phyloP scores from a whole-genome alignment of 257 asterid genomes.

The Nicotiana tomentosiformis region DNA sequence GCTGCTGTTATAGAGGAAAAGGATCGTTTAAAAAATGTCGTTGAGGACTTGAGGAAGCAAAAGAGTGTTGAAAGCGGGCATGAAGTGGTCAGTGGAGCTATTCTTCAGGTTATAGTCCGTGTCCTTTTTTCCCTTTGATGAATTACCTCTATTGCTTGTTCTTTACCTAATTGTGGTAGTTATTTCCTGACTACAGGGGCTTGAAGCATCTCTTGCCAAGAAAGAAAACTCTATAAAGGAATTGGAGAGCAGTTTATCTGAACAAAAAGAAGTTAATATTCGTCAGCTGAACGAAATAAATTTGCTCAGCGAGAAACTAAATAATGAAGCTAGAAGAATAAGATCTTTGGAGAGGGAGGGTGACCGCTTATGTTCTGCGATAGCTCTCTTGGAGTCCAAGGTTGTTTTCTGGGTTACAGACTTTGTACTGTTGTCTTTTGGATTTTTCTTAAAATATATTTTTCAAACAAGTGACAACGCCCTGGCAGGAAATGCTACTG shows the following conservation, averaged over 20 bases:
- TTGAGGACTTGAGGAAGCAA: conserved; percentile 47
- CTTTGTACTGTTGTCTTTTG: background rate
- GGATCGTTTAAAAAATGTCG: conserved; percentile 43
- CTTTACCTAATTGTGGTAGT: conserved; percentile 4
- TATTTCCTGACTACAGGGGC: conserved; percentile 51
- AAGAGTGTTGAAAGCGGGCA: conserved; percentile 46
- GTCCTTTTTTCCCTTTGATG: background rate
- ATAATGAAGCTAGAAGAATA: conserved; percentile 69
- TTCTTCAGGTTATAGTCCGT: conserved; percentile 43
- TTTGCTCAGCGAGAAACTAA: conserved; percentile 70
- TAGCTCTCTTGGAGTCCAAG: conserved; percentile 95
- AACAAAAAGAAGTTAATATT: conserved; percentile 42
- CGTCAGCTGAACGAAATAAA: conserved; percentile 67
- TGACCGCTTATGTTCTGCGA: conserved; percentile 82
- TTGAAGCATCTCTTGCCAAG: conserved; percentile 65
- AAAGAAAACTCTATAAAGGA: conserved; percentile 70
- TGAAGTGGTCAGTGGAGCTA: conserved; percentile 42
- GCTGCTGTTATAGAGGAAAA: conserved; percentile 63
- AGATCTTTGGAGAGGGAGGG: conserved; percentile 91
- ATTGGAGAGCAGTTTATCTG: conserved; percentile 60
- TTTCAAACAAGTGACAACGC: background rate
- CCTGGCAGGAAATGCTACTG: background rate
- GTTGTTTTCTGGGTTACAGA: conserved; percentile 35
- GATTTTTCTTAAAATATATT: background rate
- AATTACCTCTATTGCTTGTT: conserved; percentile 5